phyloP scores from a whole-genome alignment of 139 green algal genomes.

The Astrephomene gubernaculifera region DNA sequence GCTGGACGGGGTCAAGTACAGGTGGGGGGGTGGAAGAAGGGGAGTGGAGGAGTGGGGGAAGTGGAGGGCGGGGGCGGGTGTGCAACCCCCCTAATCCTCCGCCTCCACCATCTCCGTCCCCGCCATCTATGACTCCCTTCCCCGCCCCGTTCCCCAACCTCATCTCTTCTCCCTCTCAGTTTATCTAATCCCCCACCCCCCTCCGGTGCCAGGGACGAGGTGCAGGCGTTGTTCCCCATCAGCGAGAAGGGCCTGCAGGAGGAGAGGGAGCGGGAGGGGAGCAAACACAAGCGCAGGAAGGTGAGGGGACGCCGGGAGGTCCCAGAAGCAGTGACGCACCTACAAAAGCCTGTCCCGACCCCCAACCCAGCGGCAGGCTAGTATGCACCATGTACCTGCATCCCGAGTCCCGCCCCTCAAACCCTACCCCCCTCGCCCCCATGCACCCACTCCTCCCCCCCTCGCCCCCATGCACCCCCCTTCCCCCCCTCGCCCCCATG shows the following conservation, averaged over 20 bases:
- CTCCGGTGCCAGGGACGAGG: conserved; percentile 26
- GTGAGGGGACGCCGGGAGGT: neutral
- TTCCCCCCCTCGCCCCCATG: neutral
- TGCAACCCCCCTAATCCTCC: neutral
- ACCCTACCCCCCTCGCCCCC: neutral
- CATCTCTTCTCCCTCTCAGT: too few species aligned
- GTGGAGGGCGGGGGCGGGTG: neutral
- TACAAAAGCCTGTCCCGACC: too few species aligned
- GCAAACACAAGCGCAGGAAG: conserved; percentile 22
- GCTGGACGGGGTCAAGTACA: conserved; percentile 66
- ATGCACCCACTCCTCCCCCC: neutral
- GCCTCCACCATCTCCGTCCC: neutral
- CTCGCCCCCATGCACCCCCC: neutral
- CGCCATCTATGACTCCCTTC: too few species aligned
- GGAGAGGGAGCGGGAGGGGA: conserved; percentile 5
- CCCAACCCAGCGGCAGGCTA: too few species aligned
- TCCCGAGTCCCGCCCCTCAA: neutral
- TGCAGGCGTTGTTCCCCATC: conserved; percentile 16
- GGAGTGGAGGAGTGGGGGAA: neutral
- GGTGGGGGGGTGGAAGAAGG: neutral
- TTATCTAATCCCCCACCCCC: neutral
- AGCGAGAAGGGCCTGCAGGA: conserved; percentile 24
- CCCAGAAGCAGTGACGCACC: too few species aligned
- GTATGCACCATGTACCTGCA: too few species aligned
- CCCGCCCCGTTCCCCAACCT: too few species aligned